phyloP scores from a whole-genome alignment of 129 eudicot genomes.

The Chrysanthemum lavandulifolium region DNA sequence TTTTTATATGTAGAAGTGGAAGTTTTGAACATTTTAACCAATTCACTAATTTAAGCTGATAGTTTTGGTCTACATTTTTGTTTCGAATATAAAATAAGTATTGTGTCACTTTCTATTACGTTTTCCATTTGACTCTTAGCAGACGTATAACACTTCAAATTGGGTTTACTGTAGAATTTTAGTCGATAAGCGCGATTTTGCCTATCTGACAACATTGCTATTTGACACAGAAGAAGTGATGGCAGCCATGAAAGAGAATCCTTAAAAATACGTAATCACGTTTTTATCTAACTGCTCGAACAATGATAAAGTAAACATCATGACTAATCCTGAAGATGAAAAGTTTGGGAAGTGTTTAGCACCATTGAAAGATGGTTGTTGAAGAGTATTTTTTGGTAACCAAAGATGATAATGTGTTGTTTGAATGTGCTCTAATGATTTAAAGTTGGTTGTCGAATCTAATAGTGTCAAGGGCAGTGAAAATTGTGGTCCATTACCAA shows the following conservation, averaged over 20 bases:
- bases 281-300: constrained; percentile 27
- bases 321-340: constrained; percentile 26
- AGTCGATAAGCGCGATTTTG: too few species aligned
- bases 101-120: too few species aligned
- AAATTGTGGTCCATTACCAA: constrained; percentile 13
- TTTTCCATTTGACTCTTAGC: too few species aligned
- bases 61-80: constrained; percentile 20
- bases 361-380: constrained; percentile 21
- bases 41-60: background rate
- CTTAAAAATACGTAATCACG: constrained; percentile 23
- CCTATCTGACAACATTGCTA: background rate
- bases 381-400: too few species aligned
- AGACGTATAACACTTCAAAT: too few species aligned
- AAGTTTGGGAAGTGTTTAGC: constrained; percentile 5
- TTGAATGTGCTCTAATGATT: too few species aligned
- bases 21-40: too few species aligned
- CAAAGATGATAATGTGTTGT: too few species aligned
- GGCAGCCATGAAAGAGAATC: constrained; percentile 43
- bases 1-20: too few species aligned
- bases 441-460: too few species aligned
- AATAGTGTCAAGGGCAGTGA: background rate
- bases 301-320: constrained; percentile 31
- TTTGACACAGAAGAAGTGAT: constrained; percentile 12
- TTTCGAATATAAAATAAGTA: too few species aligned
- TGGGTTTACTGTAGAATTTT: too few species aligned